Conservation (phyloP, 768 basidiomycete genomes). For the Tephrocybe sp. region DNA sequence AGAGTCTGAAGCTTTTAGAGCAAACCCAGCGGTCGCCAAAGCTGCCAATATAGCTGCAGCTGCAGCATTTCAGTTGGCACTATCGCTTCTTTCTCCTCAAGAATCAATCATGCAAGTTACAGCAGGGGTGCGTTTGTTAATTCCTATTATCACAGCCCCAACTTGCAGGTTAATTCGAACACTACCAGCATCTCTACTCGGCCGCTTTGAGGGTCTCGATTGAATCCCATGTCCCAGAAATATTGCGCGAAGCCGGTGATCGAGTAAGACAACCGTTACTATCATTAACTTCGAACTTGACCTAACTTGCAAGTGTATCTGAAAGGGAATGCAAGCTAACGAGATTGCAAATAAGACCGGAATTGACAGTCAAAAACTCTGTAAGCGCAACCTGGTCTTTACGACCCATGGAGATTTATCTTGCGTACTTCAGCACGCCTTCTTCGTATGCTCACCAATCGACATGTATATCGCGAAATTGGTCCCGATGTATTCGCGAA, state of each 20-base stretch:
- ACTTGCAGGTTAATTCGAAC: too few species aligned
- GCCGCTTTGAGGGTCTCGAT: constrained; percentile 24
- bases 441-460: constrained; percentile 31
- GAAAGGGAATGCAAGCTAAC: constrained; percentile 34
- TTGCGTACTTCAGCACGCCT: constrained; percentile 20
- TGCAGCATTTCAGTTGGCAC: constrained; percentile 32
- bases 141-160: too few species aligned
- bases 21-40: constrained; percentile 24
- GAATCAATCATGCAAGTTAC: constrained; percentile 19
- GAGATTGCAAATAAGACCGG: constrained; percentile 33
- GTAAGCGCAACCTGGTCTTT: constrained; percentile 21
- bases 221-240: constrained; percentile 26
- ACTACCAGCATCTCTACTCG: constrained; percentile 21
- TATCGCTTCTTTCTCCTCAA: constrained; percentile 26
- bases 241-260: constrained; percentile 31
- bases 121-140: constrained; percentile 21
- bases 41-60: constrained; percentile 28
- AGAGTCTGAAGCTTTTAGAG: constrained; percentile 27
- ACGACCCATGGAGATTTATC: not conserved
- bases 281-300: not conserved
- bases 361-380: constrained; percentile 32
- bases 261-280: constrained; percentile 17
- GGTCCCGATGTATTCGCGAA: constrained; percentile 32
- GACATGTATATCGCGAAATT: constrained; percentile 35
- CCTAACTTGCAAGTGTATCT: too few species aligned